Conservation (phyloP, 169 alveolate genomes). For the Babesia gibsoni region DNA sequence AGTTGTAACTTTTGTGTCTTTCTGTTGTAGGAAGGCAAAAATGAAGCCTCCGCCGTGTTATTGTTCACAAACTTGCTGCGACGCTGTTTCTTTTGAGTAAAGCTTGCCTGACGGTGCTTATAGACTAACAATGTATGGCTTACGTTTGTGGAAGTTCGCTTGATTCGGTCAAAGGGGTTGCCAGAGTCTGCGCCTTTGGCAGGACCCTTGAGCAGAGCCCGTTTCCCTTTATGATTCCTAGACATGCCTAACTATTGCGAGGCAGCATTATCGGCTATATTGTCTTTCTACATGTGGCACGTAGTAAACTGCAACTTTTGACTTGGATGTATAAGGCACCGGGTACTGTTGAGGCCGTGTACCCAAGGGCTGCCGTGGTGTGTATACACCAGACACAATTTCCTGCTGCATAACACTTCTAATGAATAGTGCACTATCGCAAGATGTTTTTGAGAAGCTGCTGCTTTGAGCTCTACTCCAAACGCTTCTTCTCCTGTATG, state of each 20-base stretch:
- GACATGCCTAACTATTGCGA: neutral
- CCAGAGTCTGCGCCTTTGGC: neutral
- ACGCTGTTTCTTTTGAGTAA: neutral
- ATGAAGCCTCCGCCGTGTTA: conserved; percentile 7
- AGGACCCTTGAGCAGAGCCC: neutral
- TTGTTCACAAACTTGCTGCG: conserved; percentile 32
- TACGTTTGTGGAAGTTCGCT: conserved; percentile 2
- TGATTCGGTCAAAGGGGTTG: conserved; percentile 19
- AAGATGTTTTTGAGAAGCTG: neutral
- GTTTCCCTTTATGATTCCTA: neutral
- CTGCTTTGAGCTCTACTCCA: neutral
- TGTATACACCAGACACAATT: too few relatives aligned
- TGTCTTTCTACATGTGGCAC: too few relatives aligned
- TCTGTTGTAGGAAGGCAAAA: conserved; percentile 12
- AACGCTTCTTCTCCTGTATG: conserved; percentile 1
- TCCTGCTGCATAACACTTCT: too few relatives aligned
- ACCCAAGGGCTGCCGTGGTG: too few relatives aligned
- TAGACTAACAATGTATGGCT: neutral
- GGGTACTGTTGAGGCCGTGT: too few relatives aligned
- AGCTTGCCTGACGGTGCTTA: neutral
- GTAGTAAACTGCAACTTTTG: too few relatives aligned
- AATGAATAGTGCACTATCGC: too few relatives aligned
- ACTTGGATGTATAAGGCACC: too few relatives aligned
- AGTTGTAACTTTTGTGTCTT: conserved; percentile 40
- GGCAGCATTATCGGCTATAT: too few relatives aligned